These are phyloP conservation scores for Calonectria leucothoes DNA, from an alignment of 2,329 filamentous ascomycete species.

Conservation along the genomic window DNA sequence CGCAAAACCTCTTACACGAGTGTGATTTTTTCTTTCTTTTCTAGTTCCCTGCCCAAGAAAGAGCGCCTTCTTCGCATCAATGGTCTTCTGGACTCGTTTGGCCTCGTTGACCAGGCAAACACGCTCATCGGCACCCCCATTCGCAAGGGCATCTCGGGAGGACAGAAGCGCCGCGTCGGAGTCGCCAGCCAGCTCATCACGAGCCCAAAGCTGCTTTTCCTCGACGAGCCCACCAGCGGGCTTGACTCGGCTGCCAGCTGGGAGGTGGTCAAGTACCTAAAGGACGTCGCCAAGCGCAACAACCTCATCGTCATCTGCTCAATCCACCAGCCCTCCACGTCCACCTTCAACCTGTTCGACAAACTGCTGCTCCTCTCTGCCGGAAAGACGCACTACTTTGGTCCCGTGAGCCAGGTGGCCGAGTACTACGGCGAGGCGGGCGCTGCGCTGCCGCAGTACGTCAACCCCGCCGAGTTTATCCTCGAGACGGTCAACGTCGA, in stretches of 20 bases:
- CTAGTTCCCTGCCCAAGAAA: conserved; percentile 54
- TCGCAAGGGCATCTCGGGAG: conserved; percentile 84
- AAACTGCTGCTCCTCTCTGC: conserved; percentile 79
- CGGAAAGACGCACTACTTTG: conserved; percentile 80
- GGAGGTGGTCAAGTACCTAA: conserved; percentile 82
- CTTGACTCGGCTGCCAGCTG: conserved; percentile 81
- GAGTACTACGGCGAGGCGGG: conserved; percentile 73
- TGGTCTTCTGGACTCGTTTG: conserved; percentile 77
- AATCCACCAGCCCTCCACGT: conserved; percentile 87
- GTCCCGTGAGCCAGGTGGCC: conserved; percentile 67
- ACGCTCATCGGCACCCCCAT: conserved; percentile 85
- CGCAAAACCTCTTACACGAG: neutral
- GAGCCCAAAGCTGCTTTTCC: conserved; percentile 81
- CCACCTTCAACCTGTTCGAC: conserved; percentile 84
- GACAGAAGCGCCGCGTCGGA: conserved; percentile 84
- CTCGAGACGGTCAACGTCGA: conserved; percentile 84
- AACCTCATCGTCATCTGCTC: conserved; percentile 83
- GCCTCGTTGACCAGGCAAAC: conserved; percentile 75
- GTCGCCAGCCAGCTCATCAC: conserved; percentile 87
- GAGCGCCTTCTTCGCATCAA: conserved; percentile 74
- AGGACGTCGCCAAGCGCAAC: conserved; percentile 72
- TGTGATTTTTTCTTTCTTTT: neutral
- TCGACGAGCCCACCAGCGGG: conserved; percentile 88
- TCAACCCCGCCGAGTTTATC: conserved; percentile 84
- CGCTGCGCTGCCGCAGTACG: conserved; percentile 73